A percentile compares a stretch with the other conserved stretches of the same genome.
phyloP scores from a whole-genome alignment of 495 filamentous ascomycete genomes.

The Penicillium verhagenii region DNA sequence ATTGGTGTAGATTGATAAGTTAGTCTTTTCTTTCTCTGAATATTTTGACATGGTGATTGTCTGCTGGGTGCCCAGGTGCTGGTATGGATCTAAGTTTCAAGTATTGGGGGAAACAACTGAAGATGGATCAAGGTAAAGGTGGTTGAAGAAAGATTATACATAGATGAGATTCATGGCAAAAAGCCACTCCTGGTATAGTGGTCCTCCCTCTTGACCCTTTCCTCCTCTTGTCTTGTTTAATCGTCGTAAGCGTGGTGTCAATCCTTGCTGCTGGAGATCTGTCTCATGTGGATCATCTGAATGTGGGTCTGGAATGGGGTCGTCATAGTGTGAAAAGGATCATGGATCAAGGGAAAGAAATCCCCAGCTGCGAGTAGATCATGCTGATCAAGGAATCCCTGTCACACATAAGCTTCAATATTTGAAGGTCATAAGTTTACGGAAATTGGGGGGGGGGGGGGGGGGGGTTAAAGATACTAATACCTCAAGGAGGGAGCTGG shows the following conservation, averaged over 20 bases:
- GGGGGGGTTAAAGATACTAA: too few species aligned
- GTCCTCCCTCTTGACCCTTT: not conserved
- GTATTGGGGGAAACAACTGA: too few species aligned
- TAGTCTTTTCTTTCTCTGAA: not conserved
- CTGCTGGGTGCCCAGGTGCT: too few species aligned
- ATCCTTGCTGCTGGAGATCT: not conserved
- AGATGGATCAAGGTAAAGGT: too few species aligned
- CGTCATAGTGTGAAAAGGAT: not conserved
- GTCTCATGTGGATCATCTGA: not conserved
- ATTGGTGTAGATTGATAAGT: not conserved
- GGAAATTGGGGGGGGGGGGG: too few species aligned
- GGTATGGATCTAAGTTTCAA: not conserved
- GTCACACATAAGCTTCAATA: too few species aligned
- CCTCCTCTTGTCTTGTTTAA: not conserved
- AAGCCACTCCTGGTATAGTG: not conserved
- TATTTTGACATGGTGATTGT: not conserved
- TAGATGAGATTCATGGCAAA: too few species aligned
- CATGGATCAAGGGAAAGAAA: not conserved
- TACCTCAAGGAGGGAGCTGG: too few species aligned
- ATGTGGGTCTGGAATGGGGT: not conserved
- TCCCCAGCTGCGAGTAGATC: not conserved
- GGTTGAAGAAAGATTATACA: too few species aligned
- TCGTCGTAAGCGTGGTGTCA: not conserved
- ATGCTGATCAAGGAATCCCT: not conserved
- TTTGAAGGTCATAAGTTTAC: too few species aligned